These are phyloP conservation scores for Penicillium sp. DNA, from an alignment of 2,329 filamentous ascomycete genomes.

Conservation along the genomic window DNA sequence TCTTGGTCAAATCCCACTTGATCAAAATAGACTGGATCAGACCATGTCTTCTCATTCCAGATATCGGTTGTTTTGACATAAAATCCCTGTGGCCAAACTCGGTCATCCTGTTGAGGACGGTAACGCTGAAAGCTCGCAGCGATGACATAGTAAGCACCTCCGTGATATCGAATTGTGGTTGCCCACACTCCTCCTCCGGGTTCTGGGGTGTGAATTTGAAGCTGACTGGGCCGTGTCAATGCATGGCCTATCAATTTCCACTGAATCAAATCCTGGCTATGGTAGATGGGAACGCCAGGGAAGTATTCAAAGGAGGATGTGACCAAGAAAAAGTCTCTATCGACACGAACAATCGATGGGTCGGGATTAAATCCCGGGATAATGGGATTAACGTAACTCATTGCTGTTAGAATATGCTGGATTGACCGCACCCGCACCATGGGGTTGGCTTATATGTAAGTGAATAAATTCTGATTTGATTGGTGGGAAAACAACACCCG, in stretches of 20 bases:
- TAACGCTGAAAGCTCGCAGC: conserved; percentile 44
- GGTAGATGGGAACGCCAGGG: conserved; percentile 60
- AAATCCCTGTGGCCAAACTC: conserved; percentile 53
- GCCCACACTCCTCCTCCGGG: conserved; percentile 45
- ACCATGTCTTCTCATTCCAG: conserved; percentile 52
- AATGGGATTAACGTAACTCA: conserved; percentile 47
- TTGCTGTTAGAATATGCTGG: background rate
- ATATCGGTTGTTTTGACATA: conserved; percentile 54
- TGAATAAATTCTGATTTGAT: conserved; percentile 1
- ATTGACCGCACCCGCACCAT: background rate
- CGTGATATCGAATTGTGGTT: conserved; percentile 47
- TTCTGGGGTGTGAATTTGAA: conserved; percentile 35
- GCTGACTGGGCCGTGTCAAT: conserved; percentile 30
- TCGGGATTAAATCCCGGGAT: conserved; percentile 62
- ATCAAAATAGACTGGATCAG: conserved; percentile 54
- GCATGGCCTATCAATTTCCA: conserved; percentile 40
- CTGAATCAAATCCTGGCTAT: conserved; percentile 47
- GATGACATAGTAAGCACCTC: conserved; percentile 47
- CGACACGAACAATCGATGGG: conserved; percentile 53
- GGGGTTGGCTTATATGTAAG: background rate
- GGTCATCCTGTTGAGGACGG: conserved; percentile 43
- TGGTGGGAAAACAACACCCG: conserved; percentile 5
- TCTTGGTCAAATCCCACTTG: conserved; percentile 55
- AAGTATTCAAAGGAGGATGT: conserved; percentile 64
- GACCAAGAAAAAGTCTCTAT: conserved; percentile 55